Percentiles rank a stretch among this genome's conserved stretches.
Evolutionary conservation across 495 filamentous ascomycete genomes (phyloP).

Genomic region (Xylaria nigripes): DNA sequence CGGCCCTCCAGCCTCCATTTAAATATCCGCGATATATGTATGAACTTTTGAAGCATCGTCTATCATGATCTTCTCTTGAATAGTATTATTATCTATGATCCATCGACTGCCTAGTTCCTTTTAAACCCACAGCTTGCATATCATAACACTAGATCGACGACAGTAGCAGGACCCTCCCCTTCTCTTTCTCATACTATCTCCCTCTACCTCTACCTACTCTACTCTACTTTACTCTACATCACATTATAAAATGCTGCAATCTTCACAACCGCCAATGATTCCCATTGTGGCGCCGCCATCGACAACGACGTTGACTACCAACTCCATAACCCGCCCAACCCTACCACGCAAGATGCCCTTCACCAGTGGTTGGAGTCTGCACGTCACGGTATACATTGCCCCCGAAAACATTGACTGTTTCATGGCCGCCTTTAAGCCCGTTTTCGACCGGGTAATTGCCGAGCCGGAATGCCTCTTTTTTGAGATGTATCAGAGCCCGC

Average conservation of each 20-base stretch:
- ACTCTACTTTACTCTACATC: too few species aligned
- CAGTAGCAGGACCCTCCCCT: too few species aligned
- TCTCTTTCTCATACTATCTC: too few species aligned
- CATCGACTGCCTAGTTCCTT: too few species aligned
- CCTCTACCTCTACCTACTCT: too few species aligned
- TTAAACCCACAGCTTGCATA: neutral
- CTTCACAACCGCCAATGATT: slow-evolving; percentile 7
- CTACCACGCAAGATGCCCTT: slow-evolving; percentile 9
- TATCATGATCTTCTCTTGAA: too few species aligned
- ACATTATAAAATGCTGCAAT: slow-evolving; percentile 12
- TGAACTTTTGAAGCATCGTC: too few species aligned
- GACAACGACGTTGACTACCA: slow-evolving; percentile 1
- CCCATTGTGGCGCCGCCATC: neutral
- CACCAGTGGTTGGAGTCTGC: slow-evolving; percentile 24
- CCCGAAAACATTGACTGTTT: slow-evolving; percentile 36
- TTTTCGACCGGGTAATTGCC: slow-evolving; percentile 34
- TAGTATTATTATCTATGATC: too few species aligned
- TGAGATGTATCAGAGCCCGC: slow-evolving; percentile 35
- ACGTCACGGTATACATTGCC: slow-evolving; percentile 37
- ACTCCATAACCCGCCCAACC: neutral
- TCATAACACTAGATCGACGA: too few species aligned
- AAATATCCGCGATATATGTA: too few species aligned
- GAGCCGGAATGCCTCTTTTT: slow-evolving; percentile 45
- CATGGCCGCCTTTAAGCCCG: slow-evolving; percentile 31
- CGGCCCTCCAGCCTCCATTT: too few species aligned